phyloP scores from a whole-genome alignment of 768 basidiomycete species.

The Amanita thiersii region DNA sequence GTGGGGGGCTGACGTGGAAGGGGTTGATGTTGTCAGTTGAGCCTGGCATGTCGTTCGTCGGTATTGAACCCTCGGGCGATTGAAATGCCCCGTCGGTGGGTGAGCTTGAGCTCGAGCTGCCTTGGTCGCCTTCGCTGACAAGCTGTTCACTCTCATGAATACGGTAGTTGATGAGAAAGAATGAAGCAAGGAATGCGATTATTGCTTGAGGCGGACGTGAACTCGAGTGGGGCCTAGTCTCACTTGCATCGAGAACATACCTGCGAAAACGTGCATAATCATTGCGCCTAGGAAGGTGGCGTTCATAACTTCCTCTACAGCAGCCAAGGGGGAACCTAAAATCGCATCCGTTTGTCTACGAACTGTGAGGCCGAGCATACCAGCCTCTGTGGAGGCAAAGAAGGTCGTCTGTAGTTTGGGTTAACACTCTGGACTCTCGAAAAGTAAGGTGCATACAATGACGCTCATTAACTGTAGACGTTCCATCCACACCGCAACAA shows the following conservation, averaged over 20 bases:
- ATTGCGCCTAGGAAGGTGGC: conserved; percentile 3
- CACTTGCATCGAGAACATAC: neutral
- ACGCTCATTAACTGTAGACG: conserved; percentile 3
- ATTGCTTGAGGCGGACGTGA: neutral
- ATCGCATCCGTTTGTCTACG: neutral
- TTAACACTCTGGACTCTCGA: neutral
- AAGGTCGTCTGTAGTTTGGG: conserved; percentile 1
- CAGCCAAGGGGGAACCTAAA: neutral
- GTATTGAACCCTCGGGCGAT: too few relatives aligned
- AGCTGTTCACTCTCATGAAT: conserved; percentile 7
- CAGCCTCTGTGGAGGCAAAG: conserved; percentile 5
- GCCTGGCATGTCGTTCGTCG: too few relatives aligned
- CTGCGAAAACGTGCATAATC: conserved; percentile 6
- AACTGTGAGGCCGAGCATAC: neutral
- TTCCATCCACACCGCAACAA: conserved; percentile 3
- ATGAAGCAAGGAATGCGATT: conserved; percentile 3
- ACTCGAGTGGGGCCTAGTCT: neutral
- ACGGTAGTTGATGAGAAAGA: conserved; percentile 6
- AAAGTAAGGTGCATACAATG: neutral
- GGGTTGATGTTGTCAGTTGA: neutral
- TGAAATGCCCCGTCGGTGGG: too few relatives aligned
- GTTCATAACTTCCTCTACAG: neutral
- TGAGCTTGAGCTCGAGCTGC: too few relatives aligned
- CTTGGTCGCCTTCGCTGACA: too few relatives aligned
- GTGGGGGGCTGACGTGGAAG: too few relatives aligned